phyloP scores from a whole-genome alignment of 192 early-diverging fungal species.

The Coemansia asiatica region DNA sequence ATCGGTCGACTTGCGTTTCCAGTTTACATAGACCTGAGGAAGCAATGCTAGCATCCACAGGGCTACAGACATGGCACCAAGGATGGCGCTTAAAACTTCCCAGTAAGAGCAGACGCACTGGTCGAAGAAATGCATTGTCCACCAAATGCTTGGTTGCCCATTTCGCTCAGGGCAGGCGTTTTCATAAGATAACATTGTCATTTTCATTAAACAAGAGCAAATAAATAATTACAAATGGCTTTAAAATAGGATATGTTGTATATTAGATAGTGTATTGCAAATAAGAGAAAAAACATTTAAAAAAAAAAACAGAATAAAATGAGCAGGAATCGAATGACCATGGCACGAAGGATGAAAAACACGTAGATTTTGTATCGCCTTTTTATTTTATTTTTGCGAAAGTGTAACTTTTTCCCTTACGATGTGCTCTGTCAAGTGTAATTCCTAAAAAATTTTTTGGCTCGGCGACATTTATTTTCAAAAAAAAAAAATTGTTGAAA shows the following conservation, averaged over 20 bases:
- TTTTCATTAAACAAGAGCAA: neutral
- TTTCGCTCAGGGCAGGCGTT: constrained; percentile 15
- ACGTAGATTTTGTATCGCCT: neutral
- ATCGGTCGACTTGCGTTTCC: constrained; percentile 25
- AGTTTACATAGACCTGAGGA: constrained; percentile 36
- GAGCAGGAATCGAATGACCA: too few species aligned
- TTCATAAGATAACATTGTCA: neutral
- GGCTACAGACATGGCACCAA: constrained; percentile 20
- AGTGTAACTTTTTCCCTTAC: too few species aligned
- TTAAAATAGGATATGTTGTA: neutral
- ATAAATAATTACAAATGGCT: neutral
- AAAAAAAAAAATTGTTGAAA: constrained; percentile 7
- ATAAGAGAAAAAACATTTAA: neutral
- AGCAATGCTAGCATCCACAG: constrained; percentile 33
- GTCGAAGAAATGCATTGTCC: constrained; percentile 15
- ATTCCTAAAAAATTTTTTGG: constrained; percentile 3
- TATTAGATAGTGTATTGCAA: neutral
- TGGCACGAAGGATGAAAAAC: neutral
- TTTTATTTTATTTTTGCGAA: too few species aligned
- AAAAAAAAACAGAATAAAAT: too few species aligned
- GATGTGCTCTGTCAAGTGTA: neutral
- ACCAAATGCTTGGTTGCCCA: constrained; percentile 23
- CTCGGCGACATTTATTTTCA: neutral
- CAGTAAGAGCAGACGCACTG: constrained; percentile 23
- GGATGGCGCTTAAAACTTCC: constrained; percentile 13